A percentile compares a stretch with the other conserved stretches of the same genome.
phyloP scores from a whole-genome alignment of 495 filamentous ascomycete species.

The Aspergillus mulundensis region DNA sequence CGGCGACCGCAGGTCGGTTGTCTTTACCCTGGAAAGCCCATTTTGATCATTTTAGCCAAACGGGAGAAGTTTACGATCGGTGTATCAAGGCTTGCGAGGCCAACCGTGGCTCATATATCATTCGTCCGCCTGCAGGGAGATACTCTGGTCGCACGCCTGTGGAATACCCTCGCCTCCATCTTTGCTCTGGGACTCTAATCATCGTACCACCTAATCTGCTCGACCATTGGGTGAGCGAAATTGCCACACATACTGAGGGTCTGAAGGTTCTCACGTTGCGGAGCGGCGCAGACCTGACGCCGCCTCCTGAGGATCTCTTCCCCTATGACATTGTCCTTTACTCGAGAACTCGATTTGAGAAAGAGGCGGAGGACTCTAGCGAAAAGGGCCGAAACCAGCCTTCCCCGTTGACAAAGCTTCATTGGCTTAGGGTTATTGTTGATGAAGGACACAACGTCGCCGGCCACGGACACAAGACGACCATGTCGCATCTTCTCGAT shows the following conservation, averaged over 20 bases:
- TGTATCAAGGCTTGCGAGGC: slow-evolving; percentile 55
- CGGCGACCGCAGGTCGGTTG: slow-evolving; percentile 58
- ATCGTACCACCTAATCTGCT: slow-evolving; percentile 51
- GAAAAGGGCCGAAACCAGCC: slow-evolving; percentile 27
- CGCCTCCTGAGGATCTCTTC: slow-evolving; percentile 54
- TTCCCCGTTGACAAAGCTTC: slow-evolving; percentile 64
- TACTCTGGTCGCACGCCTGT: slow-evolving; percentile 39
- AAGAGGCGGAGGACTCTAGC: slow-evolving; percentile 42
- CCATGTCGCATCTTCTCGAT: slow-evolving; percentile 63
- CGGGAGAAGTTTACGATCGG: slow-evolving; percentile 34
- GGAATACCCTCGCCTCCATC: slow-evolving; percentile 46
- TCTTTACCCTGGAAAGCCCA: slow-evolving; percentile 65
- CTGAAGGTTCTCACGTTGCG: slow-evolving; percentile 62
- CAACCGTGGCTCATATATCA: slow-evolving; percentile 50
- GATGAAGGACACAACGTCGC: slow-evolving; percentile 89
- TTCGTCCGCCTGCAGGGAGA: slow-evolving; percentile 46
- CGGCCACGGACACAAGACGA: slow-evolving; percentile 52
- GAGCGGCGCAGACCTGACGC: slow-evolving; percentile 49
- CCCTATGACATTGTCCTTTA: slow-evolving; percentile 78
- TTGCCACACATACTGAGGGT: slow-evolving; percentile 62
- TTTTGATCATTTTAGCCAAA: slow-evolving; percentile 41
- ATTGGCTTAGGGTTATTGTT: slow-evolving; percentile 82
- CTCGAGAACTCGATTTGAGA: slow-evolving; percentile 68
- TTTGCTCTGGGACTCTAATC: slow-evolving; percentile 62
- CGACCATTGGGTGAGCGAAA: slow-evolving; percentile 56